These are phyloP conservation scores for Saccharum officinarum DNA, from an alignment of 176 grass and related monocot genomes.

Conservation along the genomic window DNA sequence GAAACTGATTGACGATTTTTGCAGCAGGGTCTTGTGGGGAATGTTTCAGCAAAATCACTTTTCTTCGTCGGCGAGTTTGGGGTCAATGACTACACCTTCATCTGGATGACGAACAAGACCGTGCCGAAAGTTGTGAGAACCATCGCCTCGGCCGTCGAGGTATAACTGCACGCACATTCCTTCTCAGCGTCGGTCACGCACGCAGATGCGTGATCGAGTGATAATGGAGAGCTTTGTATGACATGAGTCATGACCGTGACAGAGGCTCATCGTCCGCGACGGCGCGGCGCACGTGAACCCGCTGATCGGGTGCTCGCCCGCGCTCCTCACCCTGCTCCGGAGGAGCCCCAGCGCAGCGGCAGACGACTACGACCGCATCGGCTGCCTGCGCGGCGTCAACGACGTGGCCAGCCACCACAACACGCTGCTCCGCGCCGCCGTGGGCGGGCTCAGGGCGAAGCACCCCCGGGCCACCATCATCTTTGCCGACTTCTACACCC, in stretches of 20 bases:
- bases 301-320: constrained; percentile 17
- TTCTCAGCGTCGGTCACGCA: too few species aligned
- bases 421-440: background rate
- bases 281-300: background rate
- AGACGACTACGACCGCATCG: background rate
- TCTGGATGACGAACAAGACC: background rate
- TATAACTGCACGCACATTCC: background rate
- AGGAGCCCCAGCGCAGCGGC: background rate
- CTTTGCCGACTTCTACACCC: constrained; percentile 27
- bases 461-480: constrained; percentile 12
- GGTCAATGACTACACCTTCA: constrained; percentile 15
- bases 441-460: background rate
- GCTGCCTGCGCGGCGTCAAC: constrained; percentile 33
- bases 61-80: constrained; percentile 11
- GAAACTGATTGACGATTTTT: too few species aligned
- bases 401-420: constrained; percentile 4
- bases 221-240: background rate
- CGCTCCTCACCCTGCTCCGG: background rate
- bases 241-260: too few species aligned
- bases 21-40: background rate
- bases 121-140: background rate
- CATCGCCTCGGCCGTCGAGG: background rate
- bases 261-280: background rate
- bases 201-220: too few species aligned
- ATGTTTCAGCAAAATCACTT: background rate